Conservation (phyloP, 2,329 filamentous ascomycete genomes). For the Colletotrichum orchidophilum region DNA sequence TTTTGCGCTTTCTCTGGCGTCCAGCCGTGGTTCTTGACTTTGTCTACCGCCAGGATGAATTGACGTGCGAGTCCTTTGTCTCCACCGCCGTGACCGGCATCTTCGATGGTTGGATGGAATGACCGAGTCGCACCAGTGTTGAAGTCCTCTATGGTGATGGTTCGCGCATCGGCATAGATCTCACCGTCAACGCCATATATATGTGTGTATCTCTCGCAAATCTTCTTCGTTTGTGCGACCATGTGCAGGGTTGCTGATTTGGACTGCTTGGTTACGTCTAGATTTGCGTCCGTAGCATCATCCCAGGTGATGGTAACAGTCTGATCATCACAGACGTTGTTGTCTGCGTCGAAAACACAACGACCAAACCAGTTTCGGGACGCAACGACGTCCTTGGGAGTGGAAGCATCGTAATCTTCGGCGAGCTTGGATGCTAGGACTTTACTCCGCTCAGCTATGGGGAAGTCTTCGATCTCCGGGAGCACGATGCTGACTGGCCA, state of each 20-base stretch:
- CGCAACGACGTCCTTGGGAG: constrained; percentile 56
- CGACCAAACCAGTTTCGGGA: constrained; percentile 83
- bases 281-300: constrained; percentile 61
- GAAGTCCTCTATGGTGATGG: constrained; percentile 76
- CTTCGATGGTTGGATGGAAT: constrained; percentile 33
- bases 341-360: constrained; percentile 95
- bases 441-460: constrained; percentile 49
- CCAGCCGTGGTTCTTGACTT: constrained; percentile 77
- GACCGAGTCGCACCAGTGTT: constrained; percentile 28
- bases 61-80: constrained; percentile 72
- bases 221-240: constrained; percentile 87
- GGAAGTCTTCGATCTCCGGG: constrained; percentile 87
- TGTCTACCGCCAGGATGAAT: constrained; percentile 84
- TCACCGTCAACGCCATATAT: constrained; percentile 91
- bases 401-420: constrained; percentile 63
- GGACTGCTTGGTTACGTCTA: constrained; percentile 35
- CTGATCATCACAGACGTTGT: constrained; percentile 94
- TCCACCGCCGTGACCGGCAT: constrained; percentile 32
- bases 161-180: constrained; percentile 82
- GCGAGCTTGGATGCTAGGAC: constrained; percentile 55
- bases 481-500: constrained; percentile 94
- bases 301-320: constrained; percentile 89
- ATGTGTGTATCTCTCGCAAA: constrained; percentile 85
- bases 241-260: constrained; percentile 95
- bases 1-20: constrained; percentile 76